phyloP scores from a whole-genome alignment of 225 moss, liverwort and hornwort species.

The Thuidium tamariscinum region DNA sequence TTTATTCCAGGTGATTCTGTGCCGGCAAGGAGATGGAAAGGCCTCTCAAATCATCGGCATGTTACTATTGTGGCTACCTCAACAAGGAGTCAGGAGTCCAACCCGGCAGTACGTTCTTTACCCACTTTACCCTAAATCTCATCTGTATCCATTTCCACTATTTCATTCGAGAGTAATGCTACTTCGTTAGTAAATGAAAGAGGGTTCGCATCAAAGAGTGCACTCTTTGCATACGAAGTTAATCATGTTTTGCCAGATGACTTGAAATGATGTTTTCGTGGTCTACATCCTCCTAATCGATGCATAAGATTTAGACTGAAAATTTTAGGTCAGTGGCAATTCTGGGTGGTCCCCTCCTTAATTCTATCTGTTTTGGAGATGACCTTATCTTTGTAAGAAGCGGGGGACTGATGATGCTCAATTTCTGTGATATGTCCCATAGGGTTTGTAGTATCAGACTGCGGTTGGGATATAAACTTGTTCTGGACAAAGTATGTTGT shows the following conservation, averaged over 20 bases:
- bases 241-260: neutral
- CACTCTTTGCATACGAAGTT: neutral
- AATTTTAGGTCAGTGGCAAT: neutral
- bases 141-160: neutral
- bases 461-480: neutral
- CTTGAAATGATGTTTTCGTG: neutral
- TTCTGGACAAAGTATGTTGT: rapidly evolving
- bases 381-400: neutral
- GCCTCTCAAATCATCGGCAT: neutral
- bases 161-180: neutral
- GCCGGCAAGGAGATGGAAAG: constrained; percentile 15
- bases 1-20: constrained; percentile 1
- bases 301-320: neutral
- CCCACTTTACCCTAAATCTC: neutral
- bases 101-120: constrained; percentile 4
- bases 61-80: neutral
- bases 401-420: too few relatives aligned
- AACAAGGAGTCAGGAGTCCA: constrained; percentile 4
- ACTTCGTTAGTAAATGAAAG: neutral
- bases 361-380: neutral
- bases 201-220: neutral
- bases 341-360: neutral
- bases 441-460: neutral
- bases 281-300: too few relatives aligned
- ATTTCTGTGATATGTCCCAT: neutral